phyloP scores from a whole-genome alignment of 768 basidiomycete genomes.

The Exidia glandulosa region DNA sequence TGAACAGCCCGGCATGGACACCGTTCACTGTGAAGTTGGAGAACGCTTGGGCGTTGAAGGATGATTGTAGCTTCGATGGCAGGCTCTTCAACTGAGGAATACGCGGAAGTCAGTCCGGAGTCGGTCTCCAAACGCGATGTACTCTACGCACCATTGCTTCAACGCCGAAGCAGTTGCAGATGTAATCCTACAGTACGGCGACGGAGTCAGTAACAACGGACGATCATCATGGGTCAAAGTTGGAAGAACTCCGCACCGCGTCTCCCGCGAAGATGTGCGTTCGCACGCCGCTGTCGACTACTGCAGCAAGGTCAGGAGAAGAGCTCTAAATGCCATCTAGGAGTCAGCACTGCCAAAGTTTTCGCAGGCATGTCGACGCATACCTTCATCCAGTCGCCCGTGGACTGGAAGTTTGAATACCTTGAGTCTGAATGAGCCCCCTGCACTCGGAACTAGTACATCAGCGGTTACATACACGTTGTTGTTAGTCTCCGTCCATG shows the following conservation, averaged over 20 bases:
- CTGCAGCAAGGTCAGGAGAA: slow-evolving; percentile 38
- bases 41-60: slow-evolving; percentile 33
- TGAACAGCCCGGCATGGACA: slow-evolving; percentile 38
- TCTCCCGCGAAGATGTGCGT: slow-evolving; percentile 48
- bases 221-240: slow-evolving; percentile 4
- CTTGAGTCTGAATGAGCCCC: neutral
- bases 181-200: slow-evolving; percentile 26
- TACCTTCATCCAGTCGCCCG: slow-evolving; percentile 46
- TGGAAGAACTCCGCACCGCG: no score
- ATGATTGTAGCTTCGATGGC: slow-evolving; percentile 32
- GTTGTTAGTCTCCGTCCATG: slow-evolving; percentile 30
- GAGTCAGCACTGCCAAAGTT: neutral
- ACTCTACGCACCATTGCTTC: slow-evolving; percentile 38
- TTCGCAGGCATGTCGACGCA: neutral
- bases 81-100: slow-evolving; percentile 31
- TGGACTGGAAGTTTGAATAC: slow-evolving; percentile 29
- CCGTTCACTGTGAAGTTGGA: slow-evolving; percentile 40
- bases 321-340: slow-evolving; percentile 16
- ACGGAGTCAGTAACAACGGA: neutral
- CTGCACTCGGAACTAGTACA: neutral
- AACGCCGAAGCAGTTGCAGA: slow-evolving; percentile 43
- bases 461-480: slow-evolving; percentile 31
- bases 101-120: neutral
- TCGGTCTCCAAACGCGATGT: neutral
- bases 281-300: slow-evolving; percentile 47